Evolutionary conservation across 2,329 filamentous ascomycete genomes (phyloP), one percentile per base, ranked within the genome.

Genomic region (Ascochyta koolunga): DNA sequence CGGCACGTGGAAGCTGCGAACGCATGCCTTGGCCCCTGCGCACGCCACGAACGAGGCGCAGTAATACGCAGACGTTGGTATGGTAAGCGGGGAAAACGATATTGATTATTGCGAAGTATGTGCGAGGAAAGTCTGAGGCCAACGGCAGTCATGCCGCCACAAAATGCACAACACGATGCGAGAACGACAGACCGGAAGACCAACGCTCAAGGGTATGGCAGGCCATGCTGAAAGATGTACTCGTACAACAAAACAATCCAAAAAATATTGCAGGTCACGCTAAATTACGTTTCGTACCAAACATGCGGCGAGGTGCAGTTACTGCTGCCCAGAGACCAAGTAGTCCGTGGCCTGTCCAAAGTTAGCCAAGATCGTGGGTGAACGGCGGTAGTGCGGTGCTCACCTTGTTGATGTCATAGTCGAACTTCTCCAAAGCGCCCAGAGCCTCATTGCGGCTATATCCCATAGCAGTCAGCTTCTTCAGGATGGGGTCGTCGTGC

Each of bases 321-420:
- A 52, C 33, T 56, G 41, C 47, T 58, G 46, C 41, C 50, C 54
- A 57, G 43, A 64, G 59, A 70, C 66, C 53, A 75, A 55, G 56
- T 72, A 68, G 39, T 75, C 72, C 10, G 68, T 71, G 33, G 72
- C 72, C 72, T 74, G 46, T 37, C 41, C 4, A 19, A 49, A 32
- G 55, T 72, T 60, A 73, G 67, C 55, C 31, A 36, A 43, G 22
- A 10, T 19, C 18, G 32, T 27, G 22, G 9, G 19, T 18, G 10
- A n/a, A 36, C 37, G 10, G n/a, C 16, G 8, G 36, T 9, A 15
- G 5, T 48, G 35, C 19, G n/a, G 22, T 58, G 55, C 65, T 58
- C 78, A 96, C 93, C 85, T 90, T 91, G 77, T 96, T 92, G 72
- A 97, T 83, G 74, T 97, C 95, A 77, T 98, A 97, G 78, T 98